Percentiles rank a stretch among this genome's conserved stretches.
Conservation (phyloP, 2,329 filamentous ascomycete species). For the Claviceps monticola region DNA sequence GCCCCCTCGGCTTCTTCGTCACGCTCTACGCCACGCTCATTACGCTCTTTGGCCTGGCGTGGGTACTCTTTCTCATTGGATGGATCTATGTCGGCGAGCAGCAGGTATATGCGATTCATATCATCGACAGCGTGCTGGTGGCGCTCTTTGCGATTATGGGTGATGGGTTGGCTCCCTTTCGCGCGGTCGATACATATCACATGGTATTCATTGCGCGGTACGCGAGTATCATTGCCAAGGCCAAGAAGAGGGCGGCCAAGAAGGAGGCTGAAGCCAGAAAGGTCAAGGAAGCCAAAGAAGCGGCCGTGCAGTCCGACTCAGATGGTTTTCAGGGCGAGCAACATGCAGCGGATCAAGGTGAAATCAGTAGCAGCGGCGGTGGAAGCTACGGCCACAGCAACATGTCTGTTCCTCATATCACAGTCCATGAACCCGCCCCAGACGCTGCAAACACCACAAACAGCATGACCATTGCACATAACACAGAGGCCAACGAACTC, state of each 20-base stretch:
- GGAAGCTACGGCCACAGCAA: background rate
- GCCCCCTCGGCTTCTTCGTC: slow-evolving; percentile 69
- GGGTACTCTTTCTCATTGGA: slow-evolving; percentile 83
- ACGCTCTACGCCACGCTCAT: slow-evolving; percentile 74
- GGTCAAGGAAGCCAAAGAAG: too few relatives aligned
- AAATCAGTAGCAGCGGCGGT: slow-evolving; percentile 8
- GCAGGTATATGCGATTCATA: slow-evolving; percentile 54
- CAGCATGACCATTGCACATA: background rate
- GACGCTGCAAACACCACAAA: background rate
- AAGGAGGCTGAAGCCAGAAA: background rate
- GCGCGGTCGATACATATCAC: slow-evolving; percentile 72
- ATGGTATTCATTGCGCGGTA: slow-evolving; percentile 74
- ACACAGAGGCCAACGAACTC: background rate
- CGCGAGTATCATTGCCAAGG: slow-evolving; percentile 22
- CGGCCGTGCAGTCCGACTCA: too few relatives aligned
- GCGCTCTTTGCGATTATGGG: slow-evolving; percentile 59
- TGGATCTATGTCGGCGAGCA: slow-evolving; percentile 72
- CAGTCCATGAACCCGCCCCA: background rate
- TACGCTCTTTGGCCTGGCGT: slow-evolving; percentile 71
- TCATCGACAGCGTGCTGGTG: slow-evolving; percentile 59
- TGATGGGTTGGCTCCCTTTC: slow-evolving; percentile 59
- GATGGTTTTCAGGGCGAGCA: too few relatives aligned
- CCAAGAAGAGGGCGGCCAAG: slow-evolving; percentile 22
- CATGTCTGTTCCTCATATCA: background rate
- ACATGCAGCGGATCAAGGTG: background rate